Base-by-base conservation (phyloP, 768 basidiomycete genomes). In the Pseudohyphozyma bogoriensis region DNA sequence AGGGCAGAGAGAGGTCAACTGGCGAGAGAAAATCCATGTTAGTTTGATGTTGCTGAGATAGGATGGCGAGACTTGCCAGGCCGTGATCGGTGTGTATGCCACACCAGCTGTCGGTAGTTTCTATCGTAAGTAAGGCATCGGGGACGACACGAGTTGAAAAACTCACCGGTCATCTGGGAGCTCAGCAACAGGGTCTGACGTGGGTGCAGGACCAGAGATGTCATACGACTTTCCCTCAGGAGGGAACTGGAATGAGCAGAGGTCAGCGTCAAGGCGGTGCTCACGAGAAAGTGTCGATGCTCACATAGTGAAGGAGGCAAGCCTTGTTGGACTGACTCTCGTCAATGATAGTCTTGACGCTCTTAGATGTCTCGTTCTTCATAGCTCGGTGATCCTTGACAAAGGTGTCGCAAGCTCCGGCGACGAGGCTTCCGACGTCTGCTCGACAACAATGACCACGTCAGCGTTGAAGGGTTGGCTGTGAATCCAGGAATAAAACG, bases 41-140 rank as follows among this genome's bases (percentile, higher is more conserved):
- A n/a, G n/a, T n/a, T n/a, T n/a, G n/a, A n/a, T n/a, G n/a, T n/a
- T n/a, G n/a, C n/a, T n/a, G n/a, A n/a, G n/a, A n/a, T n/a, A n/a
- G n/a, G n/a, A n/a, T n/a, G n/a, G n/a, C n/a, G n/a, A n/a, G n/a
- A n/a, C n/a, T n/a, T n/a, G n/a, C n/a, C n/a, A n/a, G n/a, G n/a
- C n/a, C n/a, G 51, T 96, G 90, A 71, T 99, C 95, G 26, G 90
- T 77, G 73, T 97, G 93, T 68, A 90, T 90, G 22, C 93, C 93
- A 75, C 93, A 97, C 82, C 89, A 91, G 65, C 83, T 49, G 15
- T 16, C 11, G 26, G n/a, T n/a, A n/a, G n/a, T n/a, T n/a, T n/a
- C n/a, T 26, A n/a, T 15, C 24, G 47, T 40, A 20, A 37, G 29
- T 16, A 33, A 32, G 53, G 13, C 63, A 64, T 52, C 55, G 1